These are phyloP conservation scores for Erodium texanum DNA, from an alignment of 441 rosid species.

Conservation along the genomic window DNA sequence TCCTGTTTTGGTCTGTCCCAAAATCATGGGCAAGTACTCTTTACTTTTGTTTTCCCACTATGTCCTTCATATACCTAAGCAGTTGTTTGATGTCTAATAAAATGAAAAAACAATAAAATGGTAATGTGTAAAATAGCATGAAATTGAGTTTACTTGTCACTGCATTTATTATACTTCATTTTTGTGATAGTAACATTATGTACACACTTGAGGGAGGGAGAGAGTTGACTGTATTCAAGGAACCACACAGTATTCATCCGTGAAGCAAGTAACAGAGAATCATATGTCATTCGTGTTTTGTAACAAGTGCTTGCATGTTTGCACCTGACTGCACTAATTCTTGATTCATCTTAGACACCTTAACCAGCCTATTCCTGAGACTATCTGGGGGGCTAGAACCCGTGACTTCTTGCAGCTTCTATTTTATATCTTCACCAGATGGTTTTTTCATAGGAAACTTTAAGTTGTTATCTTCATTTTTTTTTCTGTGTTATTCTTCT, in stretches of 20 bases:
- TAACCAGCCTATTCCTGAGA: background rate
- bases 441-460: background rate
- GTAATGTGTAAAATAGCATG: background rate
- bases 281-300: background rate
- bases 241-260: background rate
- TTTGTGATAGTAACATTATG: background rate
- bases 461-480: background rate
- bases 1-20: background rate
- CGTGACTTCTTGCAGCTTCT: background rate
- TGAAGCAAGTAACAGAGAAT: background rate
- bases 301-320: background rate
- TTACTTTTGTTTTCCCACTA: background rate
- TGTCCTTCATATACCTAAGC: background rate
- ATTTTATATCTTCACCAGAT: background rate
- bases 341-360: background rate
- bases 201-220: background rate
- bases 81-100: background rate
- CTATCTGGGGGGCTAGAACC: background rate
- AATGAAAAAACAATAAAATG: background rate
- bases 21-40: background rate
- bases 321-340: background rate
- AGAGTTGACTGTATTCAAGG: background rate
- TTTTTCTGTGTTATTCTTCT: background rate
- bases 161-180: background rate
- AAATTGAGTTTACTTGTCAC: background rate